phyloP scores from a whole-genome alignment of 371 early-diverging fungal species.

The Choanephora cucurbitarum region DNA sequence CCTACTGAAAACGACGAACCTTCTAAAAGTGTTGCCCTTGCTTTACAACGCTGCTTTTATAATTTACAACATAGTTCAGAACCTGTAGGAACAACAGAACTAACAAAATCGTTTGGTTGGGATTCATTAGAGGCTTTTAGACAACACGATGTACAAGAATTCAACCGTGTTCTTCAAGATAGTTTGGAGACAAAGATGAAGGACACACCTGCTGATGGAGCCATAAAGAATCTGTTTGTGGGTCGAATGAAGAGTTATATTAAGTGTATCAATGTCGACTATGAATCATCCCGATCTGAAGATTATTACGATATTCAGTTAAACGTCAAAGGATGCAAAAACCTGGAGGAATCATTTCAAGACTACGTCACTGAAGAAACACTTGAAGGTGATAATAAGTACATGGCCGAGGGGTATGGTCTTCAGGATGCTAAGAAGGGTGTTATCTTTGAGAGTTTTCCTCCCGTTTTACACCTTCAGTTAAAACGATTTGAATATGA shows the following conservation, averaged over 20 bases:
- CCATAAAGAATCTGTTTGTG: slow-evolving; percentile 84
- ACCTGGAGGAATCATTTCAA: slow-evolving; percentile 88
- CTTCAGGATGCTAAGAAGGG: slow-evolving; percentile 96
- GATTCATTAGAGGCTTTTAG: slow-evolving; percentile 89
- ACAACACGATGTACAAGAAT: slow-evolving; percentile 98
- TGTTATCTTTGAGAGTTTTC: slow-evolving; percentile 91
- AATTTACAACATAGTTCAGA: slow-evolving; percentile 69
- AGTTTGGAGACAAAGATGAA: slow-evolving; percentile 92
- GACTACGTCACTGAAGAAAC: slow-evolving; percentile 88
- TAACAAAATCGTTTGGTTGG: slow-evolving; percentile 97
- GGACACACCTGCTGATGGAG: slow-evolving; percentile 87
- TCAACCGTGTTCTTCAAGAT: slow-evolving; percentile 94
- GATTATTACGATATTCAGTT: slow-evolving; percentile 77
- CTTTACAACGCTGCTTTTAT: slow-evolving; percentile 93
- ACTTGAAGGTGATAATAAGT: slow-evolving; percentile 96
- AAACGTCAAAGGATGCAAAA: slow-evolving; percentile 91
- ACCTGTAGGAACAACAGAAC: slow-evolving; percentile 87
- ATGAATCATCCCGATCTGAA: slow-evolving; percentile 88
- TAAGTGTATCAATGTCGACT: slow-evolving; percentile 90
- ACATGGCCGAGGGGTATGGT: slow-evolving; percentile 94
- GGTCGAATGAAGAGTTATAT: slow-evolving; percentile 95
- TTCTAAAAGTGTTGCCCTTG: slow-evolving; percentile 89
- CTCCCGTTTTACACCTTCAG: slow-evolving; percentile 97
- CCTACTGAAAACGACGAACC: slow-evolving; percentile 89
- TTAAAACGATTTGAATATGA: slow-evolving; percentile 98